These are phyloP conservation scores for Populus tomentosa DNA, from an alignment of 441 rosid genomes.

Conservation along the genomic window DNA sequence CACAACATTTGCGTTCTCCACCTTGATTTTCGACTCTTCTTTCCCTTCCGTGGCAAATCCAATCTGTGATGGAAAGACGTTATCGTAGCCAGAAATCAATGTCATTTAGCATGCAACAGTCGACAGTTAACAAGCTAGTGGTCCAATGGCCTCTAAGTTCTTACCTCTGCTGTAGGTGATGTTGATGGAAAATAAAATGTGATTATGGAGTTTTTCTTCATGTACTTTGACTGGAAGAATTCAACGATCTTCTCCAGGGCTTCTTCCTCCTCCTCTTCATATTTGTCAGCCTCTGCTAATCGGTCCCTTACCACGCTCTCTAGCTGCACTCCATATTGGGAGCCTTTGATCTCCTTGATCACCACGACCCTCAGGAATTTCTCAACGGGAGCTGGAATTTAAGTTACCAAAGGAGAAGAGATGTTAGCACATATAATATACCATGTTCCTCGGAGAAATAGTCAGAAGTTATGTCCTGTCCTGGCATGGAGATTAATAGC, in stretches of 20 bases:
- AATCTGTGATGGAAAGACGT: conserved; percentile 35
- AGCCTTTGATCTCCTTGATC: conserved; percentile 84
- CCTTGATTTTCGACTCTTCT: conserved; percentile 49
- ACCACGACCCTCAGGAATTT: conserved; percentile 71
- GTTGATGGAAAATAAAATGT: conserved; percentile 63
- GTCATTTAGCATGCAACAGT: neutral
- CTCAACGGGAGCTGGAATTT: conserved; percentile 53
- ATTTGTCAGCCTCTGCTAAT: conserved; percentile 67
- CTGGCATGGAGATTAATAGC: neutral
- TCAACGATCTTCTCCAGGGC: conserved; percentile 70
- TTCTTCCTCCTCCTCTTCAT: conserved; percentile 87
- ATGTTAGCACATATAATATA: no score
- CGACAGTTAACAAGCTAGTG: neutral
- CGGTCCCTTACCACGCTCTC: conserved; percentile 70
- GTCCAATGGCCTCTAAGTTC: neutral
- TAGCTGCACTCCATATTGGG: conserved; percentile 76
- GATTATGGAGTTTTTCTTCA: conserved; percentile 62
- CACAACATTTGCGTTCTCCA: conserved; percentile 68
- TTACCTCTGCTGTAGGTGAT: conserved; percentile 51
- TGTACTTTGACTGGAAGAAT: conserved; percentile 82
- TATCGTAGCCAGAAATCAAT: neutral
- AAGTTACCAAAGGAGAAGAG: neutral
- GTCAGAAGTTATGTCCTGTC: no score
- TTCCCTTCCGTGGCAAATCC: conserved; percentile 56
- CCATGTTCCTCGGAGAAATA: neutral